phyloP scores from a whole-genome alignment of 2,329 filamentous ascomycete species.

The Aspergillus pseudoviridinutans region DNA sequence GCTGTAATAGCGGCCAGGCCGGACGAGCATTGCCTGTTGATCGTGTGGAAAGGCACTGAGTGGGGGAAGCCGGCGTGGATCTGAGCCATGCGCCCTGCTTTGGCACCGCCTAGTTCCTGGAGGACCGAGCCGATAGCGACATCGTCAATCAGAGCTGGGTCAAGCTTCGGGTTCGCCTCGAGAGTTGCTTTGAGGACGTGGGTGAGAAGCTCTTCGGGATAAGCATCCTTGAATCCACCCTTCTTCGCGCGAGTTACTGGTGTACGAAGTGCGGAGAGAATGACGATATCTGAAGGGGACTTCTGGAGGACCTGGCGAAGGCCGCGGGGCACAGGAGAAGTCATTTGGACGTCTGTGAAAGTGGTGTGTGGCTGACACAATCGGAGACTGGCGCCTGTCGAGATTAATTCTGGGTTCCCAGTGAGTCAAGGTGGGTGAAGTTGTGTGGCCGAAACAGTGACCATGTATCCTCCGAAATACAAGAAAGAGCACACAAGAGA shows the following conservation, averaged over 20 bases:
- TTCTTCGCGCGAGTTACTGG: slow-evolving; percentile 80
- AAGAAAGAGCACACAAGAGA: no score
- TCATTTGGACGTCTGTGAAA: slow-evolving; percentile 35
- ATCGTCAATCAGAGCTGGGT: slow-evolving; percentile 68
- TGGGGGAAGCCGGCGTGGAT: slow-evolving; percentile 75
- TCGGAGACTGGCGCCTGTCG: background rate
- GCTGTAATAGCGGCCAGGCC: slow-evolving; percentile 72
- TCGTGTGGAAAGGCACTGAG: slow-evolving; percentile 73
- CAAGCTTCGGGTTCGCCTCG: slow-evolving; percentile 66
- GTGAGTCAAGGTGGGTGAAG: background rate
- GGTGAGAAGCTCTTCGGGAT: slow-evolving; percentile 81
- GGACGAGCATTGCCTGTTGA: slow-evolving; percentile 82
- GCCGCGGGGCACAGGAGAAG: slow-evolving; percentile 55
- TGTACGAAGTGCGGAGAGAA: slow-evolving; percentile 86
- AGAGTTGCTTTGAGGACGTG: slow-evolving; percentile 64
- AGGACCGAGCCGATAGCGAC: slow-evolving; percentile 85
- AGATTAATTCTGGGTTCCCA: background rate
- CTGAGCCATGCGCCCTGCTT: slow-evolving; percentile 86
- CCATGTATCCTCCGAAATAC: background rate
- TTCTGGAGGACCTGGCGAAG: slow-evolving; percentile 74
- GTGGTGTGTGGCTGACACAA: background rate
- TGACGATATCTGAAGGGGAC: slow-evolving; percentile 74
- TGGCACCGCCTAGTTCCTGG: slow-evolving; percentile 83
- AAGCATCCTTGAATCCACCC: slow-evolving; percentile 79
- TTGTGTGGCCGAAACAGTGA: slow-evolving; percentile 1